Evolutionary conservation across 768 basidiomycete species (phyloP).

Genomic region (Artomyces pyxidatus): DNA sequence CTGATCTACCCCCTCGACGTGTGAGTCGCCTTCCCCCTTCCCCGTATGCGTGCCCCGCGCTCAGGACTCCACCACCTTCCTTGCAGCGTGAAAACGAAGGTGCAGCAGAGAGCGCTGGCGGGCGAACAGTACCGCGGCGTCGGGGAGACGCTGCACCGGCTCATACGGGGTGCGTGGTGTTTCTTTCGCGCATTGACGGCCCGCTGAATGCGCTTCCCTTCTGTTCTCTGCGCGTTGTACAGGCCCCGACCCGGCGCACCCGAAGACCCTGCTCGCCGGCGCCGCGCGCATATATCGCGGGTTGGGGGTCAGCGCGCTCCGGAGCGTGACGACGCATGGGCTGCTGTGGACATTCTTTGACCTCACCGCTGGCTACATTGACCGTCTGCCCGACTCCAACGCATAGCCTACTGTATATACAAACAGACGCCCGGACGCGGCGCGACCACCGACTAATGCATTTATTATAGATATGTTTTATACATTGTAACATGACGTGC

Average conservation of each 20-base stretch:
- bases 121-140: slow-evolving; percentile 66
- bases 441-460: neutral
- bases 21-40: slow-evolving; percentile 34
- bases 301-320: slow-evolving; percentile 85
- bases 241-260: slow-evolving; percentile 76
- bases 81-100: slow-evolving; percentile 81
- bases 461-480: slow-evolving; percentile 6
- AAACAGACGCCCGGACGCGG: too few species aligned
- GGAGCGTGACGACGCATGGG: slow-evolving; percentile 91
- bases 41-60: slow-evolving; percentile 4
- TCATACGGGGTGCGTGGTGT: slow-evolving; percentile 63
- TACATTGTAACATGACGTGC: neutral
- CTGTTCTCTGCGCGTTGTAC: neutral
- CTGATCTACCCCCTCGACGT: slow-evolving; percentile 90
- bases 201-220: too few species aligned
- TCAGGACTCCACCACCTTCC: slow-evolving; percentile 8
- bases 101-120: slow-evolving; percentile 88
- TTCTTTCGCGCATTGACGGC: slow-evolving; percentile 1
- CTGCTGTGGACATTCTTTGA: slow-evolving; percentile 93
- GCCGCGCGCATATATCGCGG: slow-evolving; percentile 86
- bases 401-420: too few species aligned
- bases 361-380: slow-evolving; percentile 66
- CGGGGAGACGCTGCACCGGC: slow-evolving; percentile 64
- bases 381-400: slow-evolving; percentile 43
- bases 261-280: slow-evolving; percentile 70